Conservation (phyloP, 1,139 yeast genomes). For the Meyerozyma carpophila region DNA sequence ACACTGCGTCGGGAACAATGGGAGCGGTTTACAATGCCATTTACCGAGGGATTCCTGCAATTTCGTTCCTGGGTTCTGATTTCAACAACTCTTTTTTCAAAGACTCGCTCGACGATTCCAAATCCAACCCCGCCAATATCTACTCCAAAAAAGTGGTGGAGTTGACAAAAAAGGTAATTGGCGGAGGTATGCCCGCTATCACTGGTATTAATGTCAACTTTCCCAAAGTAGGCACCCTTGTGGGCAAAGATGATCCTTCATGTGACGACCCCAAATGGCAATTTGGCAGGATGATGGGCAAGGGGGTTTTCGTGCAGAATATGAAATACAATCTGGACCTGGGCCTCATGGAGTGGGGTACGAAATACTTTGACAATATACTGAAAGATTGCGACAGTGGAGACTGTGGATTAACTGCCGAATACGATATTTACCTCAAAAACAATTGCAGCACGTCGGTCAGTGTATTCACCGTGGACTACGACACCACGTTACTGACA, state of each 20-base stretch:
- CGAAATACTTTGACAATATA: background rate
- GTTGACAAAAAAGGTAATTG: slow-evolving; percentile 2
- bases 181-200: background rate
- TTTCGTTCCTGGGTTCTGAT: slow-evolving; percentile 43
- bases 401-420: slow-evolving; percentile 2
- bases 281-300: slow-evolving; percentile 2
- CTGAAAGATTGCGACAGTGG: slow-evolving; percentile 2
- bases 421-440: background rate
- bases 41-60: slow-evolving; percentile 38
- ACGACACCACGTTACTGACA: slow-evolving; percentile 16
- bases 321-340: slow-evolving; percentile 1
- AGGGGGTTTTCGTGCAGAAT: background rate
- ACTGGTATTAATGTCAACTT: slow-evolving; percentile 5
- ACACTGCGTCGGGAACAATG: slow-evolving; percentile 40
- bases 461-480: slow-evolving; percentile 3
- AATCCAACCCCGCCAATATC: slow-evolving; percentile 10
- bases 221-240: slow-evolving; percentile 6
- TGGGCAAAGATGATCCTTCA: slow-evolving; percentile 6
- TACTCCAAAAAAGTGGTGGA: slow-evolving; percentile 12
- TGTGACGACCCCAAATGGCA: slow-evolving; percentile 4
- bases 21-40: slow-evolving; percentile 42
- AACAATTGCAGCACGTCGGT: slow-evolving; percentile 2
- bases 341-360: background rate
- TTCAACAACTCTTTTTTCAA: slow-evolving; percentile 38
- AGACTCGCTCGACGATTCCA: slow-evolving; percentile 23